Conservation (phyloP, 2,329 filamentous ascomycete species). For the Coniella vitis region DNA sequence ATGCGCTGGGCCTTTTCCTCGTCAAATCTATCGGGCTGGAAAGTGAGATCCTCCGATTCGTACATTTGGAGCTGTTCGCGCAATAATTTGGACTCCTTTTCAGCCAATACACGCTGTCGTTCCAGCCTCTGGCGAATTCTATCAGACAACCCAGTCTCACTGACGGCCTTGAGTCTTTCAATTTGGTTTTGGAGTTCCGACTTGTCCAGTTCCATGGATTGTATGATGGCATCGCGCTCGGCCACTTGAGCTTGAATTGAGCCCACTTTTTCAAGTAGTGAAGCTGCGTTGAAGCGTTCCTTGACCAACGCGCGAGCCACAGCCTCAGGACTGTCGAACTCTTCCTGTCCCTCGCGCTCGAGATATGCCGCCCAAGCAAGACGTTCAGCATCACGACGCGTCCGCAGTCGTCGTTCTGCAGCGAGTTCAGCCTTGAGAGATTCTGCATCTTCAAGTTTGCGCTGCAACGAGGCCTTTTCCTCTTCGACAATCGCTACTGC, state of each 20-base stretch:
- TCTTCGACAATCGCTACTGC: constrained; percentile 93
- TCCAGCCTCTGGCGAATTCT: constrained; percentile 72
- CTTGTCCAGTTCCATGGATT: constrained; percentile 64
- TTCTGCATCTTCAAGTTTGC: constrained; percentile 68
- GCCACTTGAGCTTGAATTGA: constrained; percentile 69
- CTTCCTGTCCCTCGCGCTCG: constrained; percentile 59
- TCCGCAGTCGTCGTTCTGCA: constrained; percentile 74
- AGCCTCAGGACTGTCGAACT: constrained; percentile 83
- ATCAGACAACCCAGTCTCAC: constrained; percentile 45
- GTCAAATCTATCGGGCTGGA: constrained; percentile 75
- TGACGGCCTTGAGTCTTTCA: constrained; percentile 56
- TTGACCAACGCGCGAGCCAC: constrained; percentile 78
- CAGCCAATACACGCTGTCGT: constrained; percentile 73
- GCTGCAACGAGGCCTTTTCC: constrained; percentile 79
- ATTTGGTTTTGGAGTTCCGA: constrained; percentile 58
- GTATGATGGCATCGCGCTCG: constrained; percentile 71
- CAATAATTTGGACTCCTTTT: constrained; percentile 91
- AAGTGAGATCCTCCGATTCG: constrained; percentile 80
- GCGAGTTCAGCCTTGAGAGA: constrained; percentile 68
- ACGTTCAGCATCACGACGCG: constrained; percentile 82
- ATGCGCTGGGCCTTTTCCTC: constrained; percentile 68
- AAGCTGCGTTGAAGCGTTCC: constrained; percentile 72
- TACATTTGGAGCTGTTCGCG: constrained; percentile 86
- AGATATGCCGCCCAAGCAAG: constrained; percentile 82
- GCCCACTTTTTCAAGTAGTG: constrained; percentile 75